Evolutionary conservation across 2,329 filamentous ascomycete genomes (phyloP).

Genomic region (Cladosporium sp.): DNA sequence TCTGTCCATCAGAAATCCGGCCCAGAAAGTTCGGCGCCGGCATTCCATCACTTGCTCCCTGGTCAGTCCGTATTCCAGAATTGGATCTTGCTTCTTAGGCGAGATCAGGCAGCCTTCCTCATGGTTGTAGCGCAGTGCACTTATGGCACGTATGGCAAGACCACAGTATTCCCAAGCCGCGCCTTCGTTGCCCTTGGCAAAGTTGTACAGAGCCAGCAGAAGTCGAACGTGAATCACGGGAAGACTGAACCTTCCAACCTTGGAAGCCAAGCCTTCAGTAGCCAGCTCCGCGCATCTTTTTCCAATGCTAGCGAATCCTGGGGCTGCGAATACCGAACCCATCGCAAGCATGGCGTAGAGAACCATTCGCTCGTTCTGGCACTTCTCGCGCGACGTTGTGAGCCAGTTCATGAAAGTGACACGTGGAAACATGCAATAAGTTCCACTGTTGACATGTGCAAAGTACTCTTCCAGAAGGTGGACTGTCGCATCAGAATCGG

Average conservation of each 20-base stretch:
- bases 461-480: slow-evolving; percentile 60
- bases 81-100: slow-evolving; percentile 6
- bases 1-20: slow-evolving; percentile 68
- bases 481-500: slow-evolving; percentile 50
- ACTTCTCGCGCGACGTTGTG: slow-evolving; percentile 48
- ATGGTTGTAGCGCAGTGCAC: slow-evolving; percentile 56
- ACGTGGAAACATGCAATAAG: slow-evolving; percentile 58
- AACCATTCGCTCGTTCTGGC: slow-evolving; percentile 55
- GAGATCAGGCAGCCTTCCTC: slow-evolving; percentile 49
- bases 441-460: slow-evolving; percentile 54
- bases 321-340: slow-evolving; percentile 58
- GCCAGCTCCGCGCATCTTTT: slow-evolving; percentile 57
- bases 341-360: slow-evolving; percentile 61
- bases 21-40: slow-evolving; percentile 71
- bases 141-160: slow-evolving; percentile 60
- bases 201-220: slow-evolving; percentile 67
- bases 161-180: slow-evolving; percentile 66
- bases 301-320: slow-evolving; percentile 42
- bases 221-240: slow-evolving; percentile 68
- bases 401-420: slow-evolving; percentile 58
- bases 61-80: slow-evolving; percentile 28
- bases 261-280: slow-evolving; percentile 56
- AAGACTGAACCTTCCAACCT: slow-evolving; percentile 55
- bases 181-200: slow-evolving; percentile 59
- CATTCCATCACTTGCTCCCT: slow-evolving; percentile 59